Base-by-base conservation (phyloP, 495 filamentous ascomycete species). In the Penicillium simplicissimum region DNA sequence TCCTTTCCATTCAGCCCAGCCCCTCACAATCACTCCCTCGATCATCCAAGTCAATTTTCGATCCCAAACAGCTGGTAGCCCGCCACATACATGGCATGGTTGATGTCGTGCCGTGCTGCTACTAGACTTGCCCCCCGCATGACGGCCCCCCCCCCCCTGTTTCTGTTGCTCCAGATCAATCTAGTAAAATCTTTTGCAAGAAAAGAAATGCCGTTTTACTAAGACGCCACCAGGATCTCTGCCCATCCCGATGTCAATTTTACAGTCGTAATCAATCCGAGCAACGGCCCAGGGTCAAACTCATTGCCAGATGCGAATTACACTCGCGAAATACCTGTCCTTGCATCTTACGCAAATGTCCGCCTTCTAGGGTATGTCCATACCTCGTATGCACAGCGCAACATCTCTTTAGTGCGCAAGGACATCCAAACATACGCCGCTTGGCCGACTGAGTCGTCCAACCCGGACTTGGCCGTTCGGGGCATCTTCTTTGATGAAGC, bases 291-390 rank as follows among this genome's bases (percentile, higher is more conserved):
- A 13, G 84, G 84, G 21, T 58, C 71, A 35, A 60, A 70, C 53
- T 42, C 73, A 9, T 51, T 74, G 37, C 83, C 84, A 1, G 80
- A 84, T 64, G 74, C 64, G 48, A 82, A 84, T 67, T 85, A 87
- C 64, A 76, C 75, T 8, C 70, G 68, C 4, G 82, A 79, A 60
- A 72, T 86, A 21, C 74, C 76, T 1, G 71, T 58, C 34, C 74
- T 86, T 31, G 71, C 78, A 19, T 52, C 68, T 7, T 71, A 78
- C 55, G 52, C 70, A 28, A 86, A 86, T 67, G 80, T 85, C 15
- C 74, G 67, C 11, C 74, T 84, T 6, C 63, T 87, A 45, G 84
- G 84, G 13, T 87, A 87, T 65, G 80, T 87, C 40, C 74, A 78
- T 49, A 85, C 79, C 23, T 74, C 73, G 37, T 87, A 81, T 57